Evolutionary conservation across 352 stramenopile species (phyloP).

Genomic region (Phytophthora quininea): DNA sequence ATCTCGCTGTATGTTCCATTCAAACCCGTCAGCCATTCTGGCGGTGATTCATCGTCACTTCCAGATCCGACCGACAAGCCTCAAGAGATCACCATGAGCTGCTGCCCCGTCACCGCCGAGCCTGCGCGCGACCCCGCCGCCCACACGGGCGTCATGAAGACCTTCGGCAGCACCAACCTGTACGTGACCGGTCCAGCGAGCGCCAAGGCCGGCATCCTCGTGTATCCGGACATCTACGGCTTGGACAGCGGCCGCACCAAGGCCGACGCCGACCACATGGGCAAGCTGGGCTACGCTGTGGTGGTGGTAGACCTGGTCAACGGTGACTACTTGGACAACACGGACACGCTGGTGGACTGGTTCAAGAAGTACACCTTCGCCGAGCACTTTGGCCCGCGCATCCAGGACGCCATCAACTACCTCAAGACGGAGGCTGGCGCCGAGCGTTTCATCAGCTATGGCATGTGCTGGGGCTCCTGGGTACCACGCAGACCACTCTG

Average conservation of each 20-base stretch:
- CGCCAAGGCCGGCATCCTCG: constrained; percentile 72
- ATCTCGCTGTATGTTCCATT: too few relatives aligned
- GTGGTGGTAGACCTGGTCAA: constrained; percentile 71
- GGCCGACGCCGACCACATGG: constrained; percentile 72
- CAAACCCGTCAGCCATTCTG: too few relatives aligned
- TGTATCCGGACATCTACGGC: constrained; percentile 79
- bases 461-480: constrained; percentile 87
- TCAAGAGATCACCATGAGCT: constrained; percentile 53
- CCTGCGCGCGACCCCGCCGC: constrained; percentile 48
- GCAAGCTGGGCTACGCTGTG: constrained; percentile 78
- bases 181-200: constrained; percentile 73
- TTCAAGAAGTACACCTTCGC: constrained; percentile 76
- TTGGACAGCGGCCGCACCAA: constrained; percentile 84
- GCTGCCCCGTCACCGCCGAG: constrained; percentile 76
- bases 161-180: constrained; percentile 66
- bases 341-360: constrained; percentile 49
- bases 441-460: constrained; percentile 73
- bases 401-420: constrained; percentile 79
- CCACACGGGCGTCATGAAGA: constrained; percentile 66
- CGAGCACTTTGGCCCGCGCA: constrained; percentile 50
- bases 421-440: constrained; percentile 65
- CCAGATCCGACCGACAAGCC: constrained; percentile 9
- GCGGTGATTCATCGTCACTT: background rate
- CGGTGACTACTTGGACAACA: constrained; percentile 68
- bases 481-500: constrained; percentile 59